Evolutionary conservation across 1,139 yeast genomes (phyloP), one percentile per base, ranked within the genome.

Genomic region (Blastobotrys niveus): DNA sequence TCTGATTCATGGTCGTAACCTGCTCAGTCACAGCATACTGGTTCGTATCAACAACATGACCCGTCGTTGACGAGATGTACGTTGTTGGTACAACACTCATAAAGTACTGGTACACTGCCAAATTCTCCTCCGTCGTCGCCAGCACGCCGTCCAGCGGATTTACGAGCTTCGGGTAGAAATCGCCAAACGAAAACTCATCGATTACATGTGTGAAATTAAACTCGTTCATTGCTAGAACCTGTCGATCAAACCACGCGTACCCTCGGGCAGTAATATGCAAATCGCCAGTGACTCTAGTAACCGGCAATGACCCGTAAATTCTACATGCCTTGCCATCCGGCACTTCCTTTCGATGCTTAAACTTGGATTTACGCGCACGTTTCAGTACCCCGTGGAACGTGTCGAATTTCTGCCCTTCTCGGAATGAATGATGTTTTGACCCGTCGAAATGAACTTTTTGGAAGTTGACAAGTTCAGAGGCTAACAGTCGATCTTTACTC

Each of bases 151-250:
- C 98, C 53, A 93, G 72, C 5, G 96, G 95, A 59, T 91, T 91
- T 54, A 82, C 74, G 50, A 89, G 73, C 55, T 77, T 82, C 2
- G 98, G 97, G 59, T 79, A 88, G 63, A 83, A 88, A 29, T 79
- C 86, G 18, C 99, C 98, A 65, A 81, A 91, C 8, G 96, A 88
- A 52, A 88, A 77, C 63, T 91, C 97, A 50, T 78, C 79, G 48
- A 91, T 82, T 5, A 79, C 78, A 64, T 91, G 98, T 1, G 95
- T 76, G 58, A 89, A 84, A 61, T 91, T 85, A 14, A 22, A 22
- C 17, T 72, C 66, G 30, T 77, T 77, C 9, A 44, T 40, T 2
- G 35, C 58, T 26, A 3, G 76, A 74, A 3, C 73, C 70, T 43
- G 66, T 62, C 49, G 74, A 67, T 48, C 75, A 27, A 39, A 33